Evolutionary conservation across 2,329 filamentous ascomycete genomes (phyloP).

Genomic region (Simplicillium sp.): DNA sequence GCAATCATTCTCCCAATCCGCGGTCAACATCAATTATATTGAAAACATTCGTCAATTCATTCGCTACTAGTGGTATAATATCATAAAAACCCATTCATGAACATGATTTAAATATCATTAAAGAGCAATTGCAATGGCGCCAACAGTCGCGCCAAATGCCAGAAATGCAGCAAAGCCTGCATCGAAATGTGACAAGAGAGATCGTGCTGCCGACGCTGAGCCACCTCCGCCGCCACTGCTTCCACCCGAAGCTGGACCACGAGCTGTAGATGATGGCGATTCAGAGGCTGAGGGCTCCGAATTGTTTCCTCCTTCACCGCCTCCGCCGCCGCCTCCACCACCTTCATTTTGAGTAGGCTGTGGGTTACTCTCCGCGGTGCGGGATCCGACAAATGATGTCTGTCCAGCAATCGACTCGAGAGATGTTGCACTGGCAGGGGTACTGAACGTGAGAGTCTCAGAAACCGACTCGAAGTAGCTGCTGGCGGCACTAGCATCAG

Average conservation of each 20-base stretch:
- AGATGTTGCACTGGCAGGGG: slow-evolving; percentile 13
- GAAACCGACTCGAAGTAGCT: slow-evolving; percentile 10
- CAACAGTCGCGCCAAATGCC: not conserved
- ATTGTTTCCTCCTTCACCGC: not conserved
- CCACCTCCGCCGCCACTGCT: not conserved
- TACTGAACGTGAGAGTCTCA: slow-evolving; percentile 9
- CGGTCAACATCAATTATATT: too few relatives aligned
- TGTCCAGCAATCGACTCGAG: slow-evolving; percentile 12
- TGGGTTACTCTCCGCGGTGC: not conserved
- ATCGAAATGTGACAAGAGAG: not conserved
- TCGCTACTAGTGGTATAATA: not conserved
- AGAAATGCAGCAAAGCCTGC: not conserved
- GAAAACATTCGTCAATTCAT: not conserved
- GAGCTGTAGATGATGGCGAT: too few relatives aligned
- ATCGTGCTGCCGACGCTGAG: not conserved
- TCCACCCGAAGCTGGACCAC: not conserved
- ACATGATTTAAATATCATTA: not conserved
- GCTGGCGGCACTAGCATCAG: slow-evolving; percentile 10
- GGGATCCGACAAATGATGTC: slow-evolving; percentile 6
- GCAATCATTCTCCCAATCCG: not conserved
- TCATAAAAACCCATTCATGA: too few relatives aligned
- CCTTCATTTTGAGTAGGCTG: not conserved
- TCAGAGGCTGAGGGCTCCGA: too few relatives aligned
- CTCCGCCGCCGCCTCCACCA: not conserved
- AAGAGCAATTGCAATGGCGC: not conserved